Base-by-base conservation (phyloP, 2,329 filamentous ascomycete genomes). In the Cercospora berteroae region DNA sequence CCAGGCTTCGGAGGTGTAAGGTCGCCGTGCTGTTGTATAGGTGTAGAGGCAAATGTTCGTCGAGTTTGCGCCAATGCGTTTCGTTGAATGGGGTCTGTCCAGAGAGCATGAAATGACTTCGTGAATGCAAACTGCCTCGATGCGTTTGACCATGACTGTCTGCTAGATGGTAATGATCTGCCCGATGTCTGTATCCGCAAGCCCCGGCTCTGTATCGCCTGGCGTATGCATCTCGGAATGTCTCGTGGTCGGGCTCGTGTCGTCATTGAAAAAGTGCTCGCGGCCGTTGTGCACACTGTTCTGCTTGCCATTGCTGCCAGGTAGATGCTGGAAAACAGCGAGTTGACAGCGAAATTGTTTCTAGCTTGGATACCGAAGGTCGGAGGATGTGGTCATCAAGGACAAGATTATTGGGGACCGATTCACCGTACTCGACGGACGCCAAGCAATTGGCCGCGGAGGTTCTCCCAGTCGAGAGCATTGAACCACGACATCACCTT, bases 1-100 rank as follows among this genome's bases (percentile, higher is more conserved):
- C 95, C 95, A 0, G 92, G 87, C 81, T 94, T 94, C 1, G 95
- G 94, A 31, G 91, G 87, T 65, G 89, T 87, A 73, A 97, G 81
- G 79, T 98, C 92, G 57, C 91, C 93, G 79, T 99, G 95, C 60
- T 79, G 81, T 63, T 81, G 79, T 65, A 50, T 52, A 27, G 63
- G 13, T 52, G 66, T 63, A 31, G 66, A 65, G 16, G 59, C 57
- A 27, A 68, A 68, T 25, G 66, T 62, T 16, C 66, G 63, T 33
- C 20, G 36, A 33, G 57, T 8, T 18, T 12, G 23, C 42, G 55
- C n/a, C 44, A 23, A 27, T 27, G 56, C 18, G 9, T 39, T 60
- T 42, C 29, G 44, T 13, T 27, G 61, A 48, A n/a, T 13, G 8
- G 50, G 31, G 20, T 18, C 18, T 29, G 56, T 63, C 27, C 61